phyloP scores from a whole-genome alignment of 495 filamentous ascomycete genomes.

The Trichoderma parareesei region DNA sequence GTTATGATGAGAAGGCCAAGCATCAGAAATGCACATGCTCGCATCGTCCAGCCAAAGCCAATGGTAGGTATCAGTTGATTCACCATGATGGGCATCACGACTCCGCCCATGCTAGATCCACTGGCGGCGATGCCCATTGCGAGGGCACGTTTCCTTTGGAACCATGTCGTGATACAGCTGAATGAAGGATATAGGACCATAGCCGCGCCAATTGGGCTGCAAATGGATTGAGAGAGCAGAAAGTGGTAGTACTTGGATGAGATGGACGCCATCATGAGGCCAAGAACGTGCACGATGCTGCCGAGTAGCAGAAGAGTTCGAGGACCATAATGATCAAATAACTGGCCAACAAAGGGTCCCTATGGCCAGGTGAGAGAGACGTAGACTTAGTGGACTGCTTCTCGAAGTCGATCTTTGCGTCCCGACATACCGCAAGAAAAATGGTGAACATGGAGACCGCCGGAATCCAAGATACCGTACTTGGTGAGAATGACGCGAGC shows the following conservation, averaged over 20 bases:
- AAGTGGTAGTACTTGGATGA: constrained; percentile 58
- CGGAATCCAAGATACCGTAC: constrained; percentile 54
- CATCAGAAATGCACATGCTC: constrained; percentile 61
- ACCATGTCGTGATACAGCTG: constrained; percentile 57
- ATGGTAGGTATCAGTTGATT: constrained; percentile 50
- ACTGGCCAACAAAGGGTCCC: constrained; percentile 41
- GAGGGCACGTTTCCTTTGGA: constrained; percentile 53
- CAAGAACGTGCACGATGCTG: constrained; percentile 56
- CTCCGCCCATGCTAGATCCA: constrained; percentile 60
- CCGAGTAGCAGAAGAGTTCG: constrained; percentile 51
- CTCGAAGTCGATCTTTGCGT: constrained; percentile 16
- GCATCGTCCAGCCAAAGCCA: constrained; percentile 70
- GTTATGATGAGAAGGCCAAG: constrained; percentile 53
- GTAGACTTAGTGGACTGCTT: no score
- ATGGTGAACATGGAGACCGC: constrained; percentile 32
- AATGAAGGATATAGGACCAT: constrained; percentile 57
- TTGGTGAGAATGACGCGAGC: constrained; percentile 38
- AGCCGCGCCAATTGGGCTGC: constrained; percentile 47
- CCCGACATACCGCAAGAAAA: constrained; percentile 38
- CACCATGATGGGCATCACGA: constrained; percentile 67
- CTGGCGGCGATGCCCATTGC: constrained; percentile 62
- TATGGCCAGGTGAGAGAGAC: neutral
- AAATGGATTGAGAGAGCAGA: constrained; percentile 50
- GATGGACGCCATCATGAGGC: constrained; percentile 65
- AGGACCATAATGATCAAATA: constrained; percentile 65